Conservation (phyloP, 306 rosid genomes). For the Gastrolobium bilobum region DNA sequence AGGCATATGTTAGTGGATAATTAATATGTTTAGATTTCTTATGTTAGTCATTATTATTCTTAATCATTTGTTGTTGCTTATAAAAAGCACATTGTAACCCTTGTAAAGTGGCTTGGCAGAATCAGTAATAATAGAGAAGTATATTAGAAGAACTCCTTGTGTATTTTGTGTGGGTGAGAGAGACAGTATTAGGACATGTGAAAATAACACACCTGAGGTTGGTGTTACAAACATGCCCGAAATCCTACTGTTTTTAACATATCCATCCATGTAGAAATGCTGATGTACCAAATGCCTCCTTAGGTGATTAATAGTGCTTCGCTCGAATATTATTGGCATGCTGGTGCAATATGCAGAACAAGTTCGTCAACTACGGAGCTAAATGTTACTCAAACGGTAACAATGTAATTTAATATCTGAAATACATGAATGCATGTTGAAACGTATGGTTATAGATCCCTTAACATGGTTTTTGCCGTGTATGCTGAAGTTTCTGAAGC, state of each 20-base stretch:
- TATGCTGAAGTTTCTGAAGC: neutral
- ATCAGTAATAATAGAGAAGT: no score
- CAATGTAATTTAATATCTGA: neutral
- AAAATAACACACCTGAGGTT: no score
- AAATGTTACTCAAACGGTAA: neutral
- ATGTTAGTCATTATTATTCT: no score
- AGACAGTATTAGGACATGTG: no score
- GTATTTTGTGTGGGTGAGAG: no score
- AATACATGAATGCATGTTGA: neutral
- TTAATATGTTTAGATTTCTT: no score
- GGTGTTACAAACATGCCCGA: neutral
- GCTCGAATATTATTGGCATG: neutral
- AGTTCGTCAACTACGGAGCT: neutral
- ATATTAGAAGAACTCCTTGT: no score
- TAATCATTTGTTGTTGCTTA: no score
- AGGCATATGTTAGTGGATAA: no score
- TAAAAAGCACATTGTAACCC: no score
- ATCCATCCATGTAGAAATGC: neutral
- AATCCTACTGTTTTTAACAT: neutral
- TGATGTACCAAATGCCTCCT: constrained; percentile 4
- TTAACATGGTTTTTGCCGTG: neutral
- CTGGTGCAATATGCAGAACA: neutral
- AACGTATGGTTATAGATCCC: neutral
- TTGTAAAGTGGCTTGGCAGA: no score
- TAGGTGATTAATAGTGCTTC: neutral